Evolutionary conservation across 176 grass and related monocot species (phyloP).

Genomic region (Cenchrus americanus): DNA sequence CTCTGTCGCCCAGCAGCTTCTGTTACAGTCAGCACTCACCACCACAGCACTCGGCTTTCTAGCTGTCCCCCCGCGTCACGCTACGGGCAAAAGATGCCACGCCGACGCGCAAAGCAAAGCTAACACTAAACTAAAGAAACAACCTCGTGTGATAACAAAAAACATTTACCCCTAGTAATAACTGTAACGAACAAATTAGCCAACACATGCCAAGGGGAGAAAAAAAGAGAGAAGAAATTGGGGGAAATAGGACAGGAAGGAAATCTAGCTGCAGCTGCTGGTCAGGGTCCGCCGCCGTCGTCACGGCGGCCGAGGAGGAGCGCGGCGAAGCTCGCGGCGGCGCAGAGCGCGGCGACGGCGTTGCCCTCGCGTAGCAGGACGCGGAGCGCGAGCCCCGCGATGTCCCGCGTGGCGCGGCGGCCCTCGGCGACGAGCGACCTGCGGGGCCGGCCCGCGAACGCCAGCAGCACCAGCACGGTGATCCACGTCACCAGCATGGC

Average conservation of each 20-base stretch:
- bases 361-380: constrained; percentile 68
- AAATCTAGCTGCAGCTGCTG: neutral
- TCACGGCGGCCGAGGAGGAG: constrained; percentile 25
- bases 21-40: neutral
- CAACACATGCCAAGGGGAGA: neutral
- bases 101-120: constrained; percentile 1
- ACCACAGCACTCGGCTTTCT: neutral
- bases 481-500: constrained; percentile 85
- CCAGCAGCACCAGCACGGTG: constrained; percentile 89
- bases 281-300: neutral
- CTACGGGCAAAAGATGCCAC: constrained; percentile 1
- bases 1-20: too few species aligned
- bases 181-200: constrained; percentile 2
- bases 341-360: constrained; percentile 60
- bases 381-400: constrained; percentile 60
- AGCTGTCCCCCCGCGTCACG: neutral
- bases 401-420: constrained; percentile 61
- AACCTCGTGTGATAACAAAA: neutral
- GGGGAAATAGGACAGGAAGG: neutral
- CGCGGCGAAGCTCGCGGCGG: constrained; percentile 56
- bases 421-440: constrained; percentile 70
- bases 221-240: neutral
- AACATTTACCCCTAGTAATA: neutral
- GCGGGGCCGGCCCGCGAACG: constrained; percentile 62
- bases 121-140: neutral